These are phyloP conservation scores for Colletotrichum chlorophyti DNA, from an alignment of 2,329 filamentous ascomycete species.

Conservation along the genomic window DNA sequence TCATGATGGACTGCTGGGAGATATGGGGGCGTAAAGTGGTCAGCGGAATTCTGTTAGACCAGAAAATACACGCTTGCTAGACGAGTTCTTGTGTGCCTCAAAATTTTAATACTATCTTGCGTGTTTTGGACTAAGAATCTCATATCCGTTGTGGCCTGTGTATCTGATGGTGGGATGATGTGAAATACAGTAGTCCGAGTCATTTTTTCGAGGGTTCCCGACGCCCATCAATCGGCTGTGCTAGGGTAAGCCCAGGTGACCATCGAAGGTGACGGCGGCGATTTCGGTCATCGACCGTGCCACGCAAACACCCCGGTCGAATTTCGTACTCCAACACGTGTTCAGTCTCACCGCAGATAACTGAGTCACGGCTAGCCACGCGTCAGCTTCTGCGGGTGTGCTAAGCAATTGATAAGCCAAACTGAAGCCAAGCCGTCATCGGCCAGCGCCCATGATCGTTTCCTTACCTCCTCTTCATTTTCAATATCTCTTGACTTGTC, in stretches of 20 bases:
- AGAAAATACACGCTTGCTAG: neutral
- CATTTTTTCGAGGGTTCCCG: too few species aligned
- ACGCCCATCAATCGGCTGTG: too few species aligned
- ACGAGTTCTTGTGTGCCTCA: neutral
- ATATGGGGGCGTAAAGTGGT: neutral
- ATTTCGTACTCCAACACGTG: conserved; percentile 13
- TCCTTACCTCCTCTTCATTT: neutral
- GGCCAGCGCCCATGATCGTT: neutral
- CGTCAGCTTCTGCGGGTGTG: conserved; percentile 1
- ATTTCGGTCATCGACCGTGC: neutral
- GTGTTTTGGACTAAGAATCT: too few species aligned
- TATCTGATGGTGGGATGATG: neutral
- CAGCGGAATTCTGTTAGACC: neutral
- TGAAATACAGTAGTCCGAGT: too few species aligned
- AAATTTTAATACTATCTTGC: neutral
- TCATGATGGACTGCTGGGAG: neutral
- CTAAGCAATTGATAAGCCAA: conserved; percentile 12
- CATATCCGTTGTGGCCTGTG: too few species aligned
- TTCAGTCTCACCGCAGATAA: conserved; percentile 25
- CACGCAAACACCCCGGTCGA: conserved; percentile 5
- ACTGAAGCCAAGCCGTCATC: neutral
- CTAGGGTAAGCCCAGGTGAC: conserved; percentile 2
- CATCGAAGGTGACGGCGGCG: conserved; percentile 1
- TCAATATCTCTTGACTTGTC: neutral
- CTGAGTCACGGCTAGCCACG: conserved; percentile 6